phyloP scores from a whole-genome alignment of 805 yeast genomes.

The Torulaspora maleeae region DNA sequence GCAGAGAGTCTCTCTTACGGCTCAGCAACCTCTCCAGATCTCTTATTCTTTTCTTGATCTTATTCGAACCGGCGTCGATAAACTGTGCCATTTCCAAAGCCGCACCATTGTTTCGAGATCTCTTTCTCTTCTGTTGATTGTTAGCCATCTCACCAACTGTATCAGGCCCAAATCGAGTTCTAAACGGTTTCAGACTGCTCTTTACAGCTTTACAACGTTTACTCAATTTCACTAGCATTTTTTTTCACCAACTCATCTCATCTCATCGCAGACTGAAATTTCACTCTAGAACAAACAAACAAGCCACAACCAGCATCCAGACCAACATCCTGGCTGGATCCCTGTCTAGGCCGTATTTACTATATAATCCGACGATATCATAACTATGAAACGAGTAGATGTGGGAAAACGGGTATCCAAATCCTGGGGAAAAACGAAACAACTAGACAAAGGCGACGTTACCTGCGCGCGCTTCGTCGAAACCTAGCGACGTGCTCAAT shows the following conservation, averaged over 20 bases:
- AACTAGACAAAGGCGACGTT: constrained; percentile 3
- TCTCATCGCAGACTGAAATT: constrained; percentile 27
- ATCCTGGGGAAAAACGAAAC: not conserved
- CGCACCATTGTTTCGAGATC: constrained; percentile 18
- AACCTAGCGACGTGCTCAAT: not conserved
- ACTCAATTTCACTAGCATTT: not conserved
- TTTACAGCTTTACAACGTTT: not conserved
- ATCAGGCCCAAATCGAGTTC: not conserved
- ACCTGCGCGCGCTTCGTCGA: constrained; percentile 6
- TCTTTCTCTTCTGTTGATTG: constrained; percentile 13
- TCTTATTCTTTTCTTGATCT: constrained; percentile 78
- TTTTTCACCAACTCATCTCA: constrained; percentile 11
- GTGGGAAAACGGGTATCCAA: not conserved
- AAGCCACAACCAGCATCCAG: not conserved
- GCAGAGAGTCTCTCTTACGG: constrained; percentile 50
- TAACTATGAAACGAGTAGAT: not conserved
- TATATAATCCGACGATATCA: not conserved
- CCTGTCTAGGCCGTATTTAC: not conserved
- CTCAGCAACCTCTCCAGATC: constrained; percentile 69
- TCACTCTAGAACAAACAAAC: not conserved
- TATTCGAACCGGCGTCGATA: constrained; percentile 42
- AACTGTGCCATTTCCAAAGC: constrained; percentile 38
- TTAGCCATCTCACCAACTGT: constrained; percentile 1
- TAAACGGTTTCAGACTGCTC: not conserved
- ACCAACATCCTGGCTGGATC: not conserved